Percentiles rank a stretch among this genome's conserved stretches.
phyloP scores from a whole-genome alignment of 2,329 filamentous ascomycete genomes.

The Fusarium sp. region DNA sequence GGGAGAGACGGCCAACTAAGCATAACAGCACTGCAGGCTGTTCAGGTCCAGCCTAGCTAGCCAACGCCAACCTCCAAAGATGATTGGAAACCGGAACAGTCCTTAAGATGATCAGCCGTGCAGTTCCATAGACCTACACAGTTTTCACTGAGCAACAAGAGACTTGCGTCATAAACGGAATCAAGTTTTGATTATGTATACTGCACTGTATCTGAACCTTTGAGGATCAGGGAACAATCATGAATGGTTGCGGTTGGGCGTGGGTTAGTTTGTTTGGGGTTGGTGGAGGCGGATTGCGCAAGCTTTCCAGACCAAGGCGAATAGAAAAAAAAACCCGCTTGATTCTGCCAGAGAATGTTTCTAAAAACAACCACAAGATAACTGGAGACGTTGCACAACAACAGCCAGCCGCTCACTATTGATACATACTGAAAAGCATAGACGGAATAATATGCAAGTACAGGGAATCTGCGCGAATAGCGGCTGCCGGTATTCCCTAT shows the following conservation, averaged over 20 bases:
- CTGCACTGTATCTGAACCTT: slow-evolving; percentile 7
- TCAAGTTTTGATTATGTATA: slow-evolving; percentile 8
- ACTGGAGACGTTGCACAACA: slow-evolving; percentile 12
- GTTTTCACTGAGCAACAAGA: slow-evolving; percentile 8
- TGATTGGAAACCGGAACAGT: background rate
- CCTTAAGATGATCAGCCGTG: background rate
- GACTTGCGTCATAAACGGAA: slow-evolving; percentile 21
- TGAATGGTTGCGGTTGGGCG: background rate
- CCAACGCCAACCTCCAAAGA: background rate
- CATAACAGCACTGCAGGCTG: background rate
- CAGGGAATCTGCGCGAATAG: slow-evolving; percentile 11
- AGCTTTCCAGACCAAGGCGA: slow-evolving; percentile 20
- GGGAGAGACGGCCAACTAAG: background rate
- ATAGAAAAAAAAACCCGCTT: background rate
- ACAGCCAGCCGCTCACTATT: background rate
- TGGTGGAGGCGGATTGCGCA: slow-evolving; percentile 34
- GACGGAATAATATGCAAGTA: background rate
- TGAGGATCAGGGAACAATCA: slow-evolving; percentile 6
- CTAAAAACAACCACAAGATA: slow-evolving; percentile 16
- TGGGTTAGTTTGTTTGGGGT: slow-evolving; percentile 18
- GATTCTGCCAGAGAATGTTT: slow-evolving; percentile 1
- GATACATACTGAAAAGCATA: background rate
- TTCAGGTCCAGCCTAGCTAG: background rate
- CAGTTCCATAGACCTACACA: background rate
- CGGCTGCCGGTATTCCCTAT: background rate